These are phyloP conservation scores for Fusarium abutilonis DNA, from an alignment of 2,329 filamentous ascomycete species.

Conservation along the genomic window DNA sequence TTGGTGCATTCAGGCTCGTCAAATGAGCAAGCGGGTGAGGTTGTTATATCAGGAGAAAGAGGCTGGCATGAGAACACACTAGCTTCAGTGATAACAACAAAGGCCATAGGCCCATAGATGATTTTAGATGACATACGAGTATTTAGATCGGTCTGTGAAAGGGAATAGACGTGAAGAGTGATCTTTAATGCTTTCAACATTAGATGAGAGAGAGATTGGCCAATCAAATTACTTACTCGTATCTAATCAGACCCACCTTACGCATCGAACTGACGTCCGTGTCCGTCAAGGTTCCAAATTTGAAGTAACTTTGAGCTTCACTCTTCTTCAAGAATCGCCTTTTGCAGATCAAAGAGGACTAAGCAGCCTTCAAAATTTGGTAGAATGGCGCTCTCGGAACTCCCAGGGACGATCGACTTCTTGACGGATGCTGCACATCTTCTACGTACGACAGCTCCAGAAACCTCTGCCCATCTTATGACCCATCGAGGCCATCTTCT, in stretches of 20 bases:
- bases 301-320: slow-evolving; percentile 7
- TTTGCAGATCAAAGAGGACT: neutral
- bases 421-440: slow-evolving; percentile 70
- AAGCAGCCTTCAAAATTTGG: no score
- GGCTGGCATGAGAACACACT: neutral
- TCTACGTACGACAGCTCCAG: slow-evolving; percentile 61
- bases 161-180: neutral
- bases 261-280: neutral
- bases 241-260: slow-evolving; percentile 20
- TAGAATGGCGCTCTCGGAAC: slow-evolving; percentile 37
- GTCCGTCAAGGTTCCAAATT: slow-evolving; percentile 29
- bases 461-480: slow-evolving; percentile 69
- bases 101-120: neutral
- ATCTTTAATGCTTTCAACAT: neutral
- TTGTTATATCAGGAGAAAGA: neutral
- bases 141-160: slow-evolving; percentile 3
- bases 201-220: neutral
- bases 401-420: slow-evolving; percentile 52
- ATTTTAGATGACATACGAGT: neutral
- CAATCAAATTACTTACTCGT: slow-evolving; percentile 6
- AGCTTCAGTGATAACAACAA: neutral
- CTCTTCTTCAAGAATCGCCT: neutral
- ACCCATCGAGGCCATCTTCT: slow-evolving; percentile 61
- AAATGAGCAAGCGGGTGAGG: neutral
- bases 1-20: neutral